These are phyloP conservation scores for Boehmeria nivea DNA, from an alignment of 306 rosid species.

Conservation along the genomic window DNA sequence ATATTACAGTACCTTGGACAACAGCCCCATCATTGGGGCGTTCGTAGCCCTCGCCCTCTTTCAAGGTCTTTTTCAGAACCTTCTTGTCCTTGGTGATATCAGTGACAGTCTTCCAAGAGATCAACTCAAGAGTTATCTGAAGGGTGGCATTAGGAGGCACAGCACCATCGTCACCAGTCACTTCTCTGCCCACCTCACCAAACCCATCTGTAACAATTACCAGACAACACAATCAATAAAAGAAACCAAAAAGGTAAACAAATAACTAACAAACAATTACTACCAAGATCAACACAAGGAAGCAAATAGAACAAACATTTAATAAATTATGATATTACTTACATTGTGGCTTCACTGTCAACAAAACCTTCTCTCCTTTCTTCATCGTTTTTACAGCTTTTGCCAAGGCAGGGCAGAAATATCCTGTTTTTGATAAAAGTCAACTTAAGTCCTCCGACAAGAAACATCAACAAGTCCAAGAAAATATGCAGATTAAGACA, in stretches of 20 bases:
- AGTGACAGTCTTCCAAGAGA: slow-evolving; percentile 77
- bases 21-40: slow-evolving; percentile 84
- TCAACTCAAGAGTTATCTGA: slow-evolving; percentile 59
- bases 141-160: slow-evolving; percentile 77
- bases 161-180: slow-evolving; percentile 46
- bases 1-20: slow-evolving; percentile 28
- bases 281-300: neutral
- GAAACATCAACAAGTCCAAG: neutral
- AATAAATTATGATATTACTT: neutral
- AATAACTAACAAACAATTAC: neutral
- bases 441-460: no score
- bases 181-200: slow-evolving; percentile 71
- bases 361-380: slow-evolving; percentile 66
- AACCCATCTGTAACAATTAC: slow-evolving; percentile 49
- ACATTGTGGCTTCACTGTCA: slow-evolving; percentile 83
- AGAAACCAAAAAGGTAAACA: neutral
- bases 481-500: neutral
- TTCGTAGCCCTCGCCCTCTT: slow-evolving; percentile 82
- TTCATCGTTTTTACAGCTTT: slow-evolving; percentile 86
- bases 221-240: neutral
- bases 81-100: slow-evolving; percentile 67
- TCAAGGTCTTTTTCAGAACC: slow-evolving; percentile 60
- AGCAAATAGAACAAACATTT: neutral
- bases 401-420: slow-evolving; percentile 69
- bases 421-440: no score